A percentile compares a stretch with the other conserved stretches of the same genome.
Conservation (phyloP, 305 asterid species). For the Solanum hybrid region DNA sequence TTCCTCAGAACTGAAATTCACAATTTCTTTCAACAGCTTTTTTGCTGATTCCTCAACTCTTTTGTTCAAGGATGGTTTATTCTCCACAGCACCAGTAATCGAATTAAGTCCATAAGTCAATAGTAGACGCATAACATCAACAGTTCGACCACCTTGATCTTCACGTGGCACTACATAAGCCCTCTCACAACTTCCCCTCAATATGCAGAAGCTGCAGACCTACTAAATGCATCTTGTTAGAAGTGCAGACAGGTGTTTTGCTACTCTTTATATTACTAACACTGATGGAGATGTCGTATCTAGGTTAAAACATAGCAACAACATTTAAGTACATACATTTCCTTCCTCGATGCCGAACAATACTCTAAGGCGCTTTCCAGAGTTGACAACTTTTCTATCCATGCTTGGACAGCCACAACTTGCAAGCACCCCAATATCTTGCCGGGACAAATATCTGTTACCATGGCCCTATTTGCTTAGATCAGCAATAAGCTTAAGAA, state of each 20-base stretch:
- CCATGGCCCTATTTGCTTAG: slow-evolving; percentile 2
- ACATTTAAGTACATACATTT: slow-evolving; percentile 42
- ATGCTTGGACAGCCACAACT: slow-evolving; percentile 77
- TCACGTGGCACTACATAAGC: slow-evolving; percentile 60
- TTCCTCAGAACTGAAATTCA: slow-evolving; percentile 29
- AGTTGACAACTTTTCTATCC: slow-evolving; percentile 87
- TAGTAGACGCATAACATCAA: slow-evolving; percentile 78
- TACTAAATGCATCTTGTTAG: slow-evolving; percentile 21
- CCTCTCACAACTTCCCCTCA: slow-evolving; percentile 85
- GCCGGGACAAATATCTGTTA: slow-evolving; percentile 52
- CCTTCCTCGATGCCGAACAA: slow-evolving; percentile 67
- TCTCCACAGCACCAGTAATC: slow-evolving; percentile 48
- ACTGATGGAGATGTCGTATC: neutral
- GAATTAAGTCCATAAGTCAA: slow-evolving; percentile 66
- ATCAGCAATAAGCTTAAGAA: slow-evolving; percentile 4
- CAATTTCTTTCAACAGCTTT: slow-evolving; percentile 64
- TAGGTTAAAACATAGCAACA: neutral
- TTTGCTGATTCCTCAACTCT: slow-evolving; percentile 56
- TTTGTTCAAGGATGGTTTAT: slow-evolving; percentile 52
- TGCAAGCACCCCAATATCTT: slow-evolving; percentile 50
- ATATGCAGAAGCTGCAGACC: slow-evolving; percentile 82
- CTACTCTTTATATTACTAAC: neutral
- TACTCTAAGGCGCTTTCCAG: slow-evolving; percentile 81
- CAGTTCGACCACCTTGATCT: slow-evolving; percentile 74
- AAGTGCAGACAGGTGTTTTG: neutral